Conservation (phyloP, 805 yeast genomes). For the Candida orba region DNA sequence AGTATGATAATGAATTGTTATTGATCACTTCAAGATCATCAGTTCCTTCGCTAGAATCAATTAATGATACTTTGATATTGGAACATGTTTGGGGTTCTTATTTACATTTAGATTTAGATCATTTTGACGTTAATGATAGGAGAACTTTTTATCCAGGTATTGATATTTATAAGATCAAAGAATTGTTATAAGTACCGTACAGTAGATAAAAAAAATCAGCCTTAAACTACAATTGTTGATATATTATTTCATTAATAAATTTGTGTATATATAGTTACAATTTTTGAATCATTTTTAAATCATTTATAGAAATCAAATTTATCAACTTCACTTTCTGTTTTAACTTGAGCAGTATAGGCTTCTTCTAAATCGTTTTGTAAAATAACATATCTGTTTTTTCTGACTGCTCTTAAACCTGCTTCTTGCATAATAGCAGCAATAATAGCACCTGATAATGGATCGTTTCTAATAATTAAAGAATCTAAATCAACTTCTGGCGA, state of each 20-base stretch:
- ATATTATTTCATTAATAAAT: no score
- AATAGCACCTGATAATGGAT: constrained; percentile 93
- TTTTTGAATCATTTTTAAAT: constrained; percentile 1
- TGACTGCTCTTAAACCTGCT: constrained; percentile 97
- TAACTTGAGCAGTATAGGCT: constrained; percentile 95
- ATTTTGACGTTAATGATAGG: constrained; percentile 45
- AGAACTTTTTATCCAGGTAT: constrained; percentile 56
- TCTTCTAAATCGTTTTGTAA: constrained; percentile 95
- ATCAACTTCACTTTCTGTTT: constrained; percentile 90
- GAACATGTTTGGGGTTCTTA: constrained; percentile 29
- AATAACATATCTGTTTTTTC: constrained; percentile 96
- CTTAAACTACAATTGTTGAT: no score
- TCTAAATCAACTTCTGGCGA: constrained; percentile 98
- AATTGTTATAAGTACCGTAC: neutral
- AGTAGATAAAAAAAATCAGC: no score
- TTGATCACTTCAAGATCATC: constrained; percentile 22
- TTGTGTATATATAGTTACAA: neutral
- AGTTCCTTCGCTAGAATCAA: constrained; percentile 11
- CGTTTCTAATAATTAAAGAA: constrained; percentile 89
- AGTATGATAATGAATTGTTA: constrained; percentile 8
- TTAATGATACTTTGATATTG: constrained; percentile 10
- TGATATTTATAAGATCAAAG: constrained; percentile 39
- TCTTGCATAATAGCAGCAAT: constrained; percentile 99
- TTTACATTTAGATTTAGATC: constrained; percentile 68
- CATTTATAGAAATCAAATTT: constrained; percentile 95